Percentiles rank a stretch among this genome's conserved stretches.
phyloP scores from a whole-genome alignment of 2,329 filamentous ascomycete species.

The Venturia pyrina region DNA sequence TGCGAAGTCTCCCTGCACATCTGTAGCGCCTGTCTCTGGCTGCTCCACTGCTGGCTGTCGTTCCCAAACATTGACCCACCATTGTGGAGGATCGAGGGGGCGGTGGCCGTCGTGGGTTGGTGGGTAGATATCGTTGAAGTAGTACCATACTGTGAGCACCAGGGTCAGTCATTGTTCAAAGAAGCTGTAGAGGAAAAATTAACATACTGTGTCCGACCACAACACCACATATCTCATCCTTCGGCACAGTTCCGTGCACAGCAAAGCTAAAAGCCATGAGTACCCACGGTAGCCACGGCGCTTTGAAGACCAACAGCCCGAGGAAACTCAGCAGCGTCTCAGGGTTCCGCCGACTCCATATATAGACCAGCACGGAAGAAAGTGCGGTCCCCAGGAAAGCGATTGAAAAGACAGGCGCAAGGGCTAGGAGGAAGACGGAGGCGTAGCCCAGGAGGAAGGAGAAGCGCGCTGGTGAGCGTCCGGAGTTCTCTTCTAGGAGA shows the following conservation, averaged over 20 bases:
- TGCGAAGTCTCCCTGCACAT: slow-evolving; percentile 10
- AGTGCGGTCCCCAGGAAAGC: slow-evolving; percentile 91
- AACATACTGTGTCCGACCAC: slow-evolving; percentile 69
- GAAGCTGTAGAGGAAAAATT: not conserved
- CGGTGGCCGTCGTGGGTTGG: slow-evolving; percentile 75
- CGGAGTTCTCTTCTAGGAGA: slow-evolving; percentile 89
- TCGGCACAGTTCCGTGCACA: slow-evolving; percentile 81
- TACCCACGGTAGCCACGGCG: slow-evolving; percentile 93
- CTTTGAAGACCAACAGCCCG: slow-evolving; percentile 81
- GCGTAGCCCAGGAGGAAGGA: slow-evolving; percentile 89
- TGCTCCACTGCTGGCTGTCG: slow-evolving; percentile 19
- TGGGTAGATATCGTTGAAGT: slow-evolving; percentile 94
- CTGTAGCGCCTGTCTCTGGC: slow-evolving; percentile 3
- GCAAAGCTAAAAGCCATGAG: slow-evolving; percentile 85
- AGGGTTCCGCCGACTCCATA: slow-evolving; percentile 92
- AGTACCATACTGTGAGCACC: slow-evolving; percentile 66
- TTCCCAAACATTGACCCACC: slow-evolving; percentile 83
- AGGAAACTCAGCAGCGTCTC: slow-evolving; percentile 80
- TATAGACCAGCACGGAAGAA: slow-evolving; percentile 89
- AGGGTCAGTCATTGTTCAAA: slow-evolving; percentile 9
- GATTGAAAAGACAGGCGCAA: slow-evolving; percentile 83
- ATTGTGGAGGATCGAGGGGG: slow-evolving; percentile 78
- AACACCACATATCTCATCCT: slow-evolving; percentile 93
- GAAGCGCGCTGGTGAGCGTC: slow-evolving; percentile 83
- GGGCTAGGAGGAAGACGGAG: slow-evolving; percentile 63